Conservation (phyloP, 2,329 filamentous ascomycete genomes). For the Fusarium bactridioides region DNA sequence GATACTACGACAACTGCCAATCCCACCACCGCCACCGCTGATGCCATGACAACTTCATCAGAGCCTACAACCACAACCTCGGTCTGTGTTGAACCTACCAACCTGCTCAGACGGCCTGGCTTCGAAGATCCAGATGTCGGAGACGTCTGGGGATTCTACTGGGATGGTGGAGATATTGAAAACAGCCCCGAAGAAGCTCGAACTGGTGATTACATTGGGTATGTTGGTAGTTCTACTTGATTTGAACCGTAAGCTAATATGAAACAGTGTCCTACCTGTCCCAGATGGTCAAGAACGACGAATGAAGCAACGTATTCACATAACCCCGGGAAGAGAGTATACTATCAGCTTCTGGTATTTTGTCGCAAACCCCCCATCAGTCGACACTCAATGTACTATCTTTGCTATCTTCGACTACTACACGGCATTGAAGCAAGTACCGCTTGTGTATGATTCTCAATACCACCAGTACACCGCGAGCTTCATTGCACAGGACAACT, state of each 20-base stretch:
- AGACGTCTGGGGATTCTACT: neutral
- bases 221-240: neutral
- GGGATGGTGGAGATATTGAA: neutral
- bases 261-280: neutral
- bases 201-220: neutral
- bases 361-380: neutral
- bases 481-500: conserved; percentile 1
- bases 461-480: neutral
- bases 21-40: neutral
- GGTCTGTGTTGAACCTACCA: neutral
- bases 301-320: conserved; percentile 1
- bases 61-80: conserved; percentile 13
- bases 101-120: neutral
- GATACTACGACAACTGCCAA: neutral
- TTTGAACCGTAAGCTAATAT: neutral
- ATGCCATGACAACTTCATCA: neutral
- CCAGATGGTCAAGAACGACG: neutral
- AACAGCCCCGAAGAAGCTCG: rapidly evolving
- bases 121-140: neutral
- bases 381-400: neutral
- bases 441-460: neutral
- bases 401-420: conserved; percentile 13
- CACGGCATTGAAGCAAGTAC: neutral
- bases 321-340: neutral
- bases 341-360: neutral